These are phyloP conservation scores for Colletotrichum destructivum DNA, from an alignment of 2,329 filamentous ascomycete genomes.

Conservation along the genomic window DNA sequence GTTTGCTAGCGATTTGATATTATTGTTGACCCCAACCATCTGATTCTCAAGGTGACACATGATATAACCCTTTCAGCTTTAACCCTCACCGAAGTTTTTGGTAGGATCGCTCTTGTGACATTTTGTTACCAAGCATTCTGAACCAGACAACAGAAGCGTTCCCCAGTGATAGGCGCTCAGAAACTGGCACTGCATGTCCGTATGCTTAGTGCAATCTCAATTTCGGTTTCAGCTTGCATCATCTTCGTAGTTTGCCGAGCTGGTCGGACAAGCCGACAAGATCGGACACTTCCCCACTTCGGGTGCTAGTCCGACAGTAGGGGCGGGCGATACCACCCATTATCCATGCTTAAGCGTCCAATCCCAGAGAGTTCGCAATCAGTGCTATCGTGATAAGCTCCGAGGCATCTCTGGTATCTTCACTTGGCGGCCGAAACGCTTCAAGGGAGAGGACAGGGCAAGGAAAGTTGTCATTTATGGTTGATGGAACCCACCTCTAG, in stretches of 20 bases:
- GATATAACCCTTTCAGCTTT: neutral
- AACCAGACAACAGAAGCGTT: neutral
- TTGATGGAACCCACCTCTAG: neutral
- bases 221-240: neutral
- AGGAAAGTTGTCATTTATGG: neutral
- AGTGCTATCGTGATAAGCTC: slow-evolving; percentile 1
- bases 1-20: neutral
- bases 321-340: neutral
- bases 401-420: neutral
- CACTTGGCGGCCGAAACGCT: neutral
- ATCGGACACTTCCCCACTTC: neutral
- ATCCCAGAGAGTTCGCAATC: neutral
- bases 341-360: neutral
- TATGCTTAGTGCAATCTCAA: neutral
- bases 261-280: neutral
- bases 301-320: neutral
- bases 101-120: neutral
- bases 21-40: neutral
- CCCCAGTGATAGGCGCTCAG: neutral
- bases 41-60: neutral
- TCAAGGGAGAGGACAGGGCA: neutral
- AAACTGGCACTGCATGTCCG: neutral
- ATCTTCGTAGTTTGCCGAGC: neutral
- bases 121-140: neutral
- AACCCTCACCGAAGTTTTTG: neutral